phyloP scores from a whole-genome alignment of 2,329 filamentous ascomycete species.

The Fusarium sp. region DNA sequence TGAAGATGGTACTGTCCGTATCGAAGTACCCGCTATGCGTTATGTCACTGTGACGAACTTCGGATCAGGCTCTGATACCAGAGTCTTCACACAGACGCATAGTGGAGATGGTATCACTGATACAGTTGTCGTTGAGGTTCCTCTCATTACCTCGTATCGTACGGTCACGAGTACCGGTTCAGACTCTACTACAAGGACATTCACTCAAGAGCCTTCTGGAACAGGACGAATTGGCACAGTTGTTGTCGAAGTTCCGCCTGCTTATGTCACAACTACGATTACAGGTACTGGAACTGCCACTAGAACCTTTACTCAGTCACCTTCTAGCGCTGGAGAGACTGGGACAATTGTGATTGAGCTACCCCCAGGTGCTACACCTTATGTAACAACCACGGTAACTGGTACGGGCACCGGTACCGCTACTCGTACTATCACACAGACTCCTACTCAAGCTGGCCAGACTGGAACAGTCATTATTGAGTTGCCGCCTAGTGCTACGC shows the following conservation, averaged over 20 bases:
- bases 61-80: rapidly evolving
- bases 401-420: not conserved
- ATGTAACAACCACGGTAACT: not conserved
- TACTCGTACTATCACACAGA: not conserved
- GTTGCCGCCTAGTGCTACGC: not conserved
- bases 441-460: not conserved
- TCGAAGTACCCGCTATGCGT: not conserved
- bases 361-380: not conserved
- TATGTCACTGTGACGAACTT: constrained; percentile 1
- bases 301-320: not conserved
- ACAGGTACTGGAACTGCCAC: not conserved
- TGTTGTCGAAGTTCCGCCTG: not conserved
- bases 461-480: not conserved
- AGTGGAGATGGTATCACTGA: not conserved
- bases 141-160: not conserved
- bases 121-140: not conserved
- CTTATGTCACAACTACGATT: not conserved
- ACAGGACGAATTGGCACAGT: not conserved
- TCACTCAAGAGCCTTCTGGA: not conserved
- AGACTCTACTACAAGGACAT: not conserved
- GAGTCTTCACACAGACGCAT: not conserved
- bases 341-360: not conserved
- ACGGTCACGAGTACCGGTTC: not conserved
- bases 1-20: not conserved
- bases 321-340: not conserved